These are phyloP conservation scores for Phialophora chinensis DNA, from an alignment of 2,329 filamentous ascomycete species.

Conservation along the genomic window DNA sequence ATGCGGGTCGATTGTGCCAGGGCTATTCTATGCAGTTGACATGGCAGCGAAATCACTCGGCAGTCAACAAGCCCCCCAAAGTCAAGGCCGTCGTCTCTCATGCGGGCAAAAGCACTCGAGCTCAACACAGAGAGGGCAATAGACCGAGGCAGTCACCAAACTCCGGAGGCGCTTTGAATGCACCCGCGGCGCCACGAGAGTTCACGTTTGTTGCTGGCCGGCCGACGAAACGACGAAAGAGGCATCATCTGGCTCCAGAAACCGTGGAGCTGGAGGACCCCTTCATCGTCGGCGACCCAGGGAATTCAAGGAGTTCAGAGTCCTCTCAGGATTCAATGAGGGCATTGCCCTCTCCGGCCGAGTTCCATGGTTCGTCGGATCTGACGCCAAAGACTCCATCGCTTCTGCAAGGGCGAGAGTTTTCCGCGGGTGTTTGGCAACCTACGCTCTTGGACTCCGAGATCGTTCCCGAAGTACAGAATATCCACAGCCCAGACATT, in stretches of 20 bases:
- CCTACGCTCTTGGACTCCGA: not conserved
- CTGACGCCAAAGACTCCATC: not conserved
- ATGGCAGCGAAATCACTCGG: conserved; percentile 23
- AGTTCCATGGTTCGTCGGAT: not conserved
- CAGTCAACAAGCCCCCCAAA: conserved; percentile 21
- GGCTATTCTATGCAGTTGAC: conserved; percentile 29
- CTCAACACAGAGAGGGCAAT: not conserved
- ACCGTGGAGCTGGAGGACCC: not conserved
- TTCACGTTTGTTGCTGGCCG: conserved; percentile 24
- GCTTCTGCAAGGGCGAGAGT: not conserved
- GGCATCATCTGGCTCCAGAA: not conserved
- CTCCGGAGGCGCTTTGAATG: not conserved
- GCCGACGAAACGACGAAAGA: conserved; percentile 21
- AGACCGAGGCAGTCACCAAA: not conserved
- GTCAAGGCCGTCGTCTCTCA: conserved; percentile 3
- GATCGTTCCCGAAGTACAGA: conserved; percentile 4
- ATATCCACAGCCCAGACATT: conserved; percentile 7
- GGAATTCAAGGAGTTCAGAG: not conserved
- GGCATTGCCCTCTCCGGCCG: not conserved
- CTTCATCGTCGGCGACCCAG: not conserved
- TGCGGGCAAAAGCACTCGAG: not conserved
- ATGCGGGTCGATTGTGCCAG: conserved; percentile 21
- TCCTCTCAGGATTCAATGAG: not conserved
- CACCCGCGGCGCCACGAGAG: not conserved
- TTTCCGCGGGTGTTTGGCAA: conserved; percentile 1